These are phyloP conservation scores for Colletotrichum acutatum DNA, from an alignment of 2,329 filamentous ascomycete genomes.

Conservation along the genomic window DNA sequence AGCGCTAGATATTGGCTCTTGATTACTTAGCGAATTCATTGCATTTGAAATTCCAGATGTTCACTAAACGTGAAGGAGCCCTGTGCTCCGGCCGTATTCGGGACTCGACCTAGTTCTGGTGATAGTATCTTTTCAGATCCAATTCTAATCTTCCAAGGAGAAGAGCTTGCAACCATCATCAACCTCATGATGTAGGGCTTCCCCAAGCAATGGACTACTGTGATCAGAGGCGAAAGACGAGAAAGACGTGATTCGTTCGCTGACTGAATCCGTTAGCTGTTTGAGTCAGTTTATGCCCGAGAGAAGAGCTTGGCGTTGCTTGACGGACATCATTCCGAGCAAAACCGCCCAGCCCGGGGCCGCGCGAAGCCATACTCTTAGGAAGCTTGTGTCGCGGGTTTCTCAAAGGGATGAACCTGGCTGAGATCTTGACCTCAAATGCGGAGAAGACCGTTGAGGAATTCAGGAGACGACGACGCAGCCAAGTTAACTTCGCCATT, in stretches of 20 bases:
- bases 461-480: not conserved
- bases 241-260: not conserved
- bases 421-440: not conserved
- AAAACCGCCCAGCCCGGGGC: not conserved
- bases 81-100: fast-evolving
- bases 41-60: not conserved
- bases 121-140: not conserved
- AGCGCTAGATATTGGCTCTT: not conserved
- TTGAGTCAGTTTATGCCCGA: slow-evolving; percentile 13
- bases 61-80: too few species aligned
- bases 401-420: not conserved
- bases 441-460: not conserved
- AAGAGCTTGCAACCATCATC: not conserved
- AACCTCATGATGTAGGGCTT: too few species aligned
- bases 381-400: not conserved
- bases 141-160: not conserved
- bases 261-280: not conserved
- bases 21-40: not conserved
- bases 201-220: not conserved
- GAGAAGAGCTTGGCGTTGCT: slow-evolving; percentile 2
- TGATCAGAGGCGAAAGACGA: not conserved
- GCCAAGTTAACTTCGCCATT: not conserved
- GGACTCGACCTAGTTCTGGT: not conserved
- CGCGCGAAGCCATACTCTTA: not conserved
- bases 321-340: slow-evolving; percentile 14